A percentile compares a stretch with the other conserved stretches of the same genome.
Evolutionary conservation across 2,329 filamentous ascomycete species (phyloP).

Genomic region (Teratosphaeria epicoccoides): DNA sequence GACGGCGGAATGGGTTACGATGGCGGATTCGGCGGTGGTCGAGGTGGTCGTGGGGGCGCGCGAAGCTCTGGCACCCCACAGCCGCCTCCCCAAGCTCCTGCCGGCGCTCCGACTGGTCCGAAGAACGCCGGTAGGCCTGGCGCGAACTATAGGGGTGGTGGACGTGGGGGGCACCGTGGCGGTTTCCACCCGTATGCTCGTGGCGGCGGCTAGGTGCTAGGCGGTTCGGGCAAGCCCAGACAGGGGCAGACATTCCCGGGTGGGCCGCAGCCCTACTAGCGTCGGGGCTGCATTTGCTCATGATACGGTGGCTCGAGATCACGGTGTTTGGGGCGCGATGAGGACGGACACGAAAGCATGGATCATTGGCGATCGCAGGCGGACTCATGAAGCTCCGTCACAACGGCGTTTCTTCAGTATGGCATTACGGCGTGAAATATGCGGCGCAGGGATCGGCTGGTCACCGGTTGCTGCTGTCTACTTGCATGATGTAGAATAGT

Average conservation of each 20-base stretch:
- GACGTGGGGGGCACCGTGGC: conserved; percentile 60
- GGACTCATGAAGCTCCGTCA: neutral
- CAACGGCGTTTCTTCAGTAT: neutral
- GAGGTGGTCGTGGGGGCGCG: conserved; percentile 15
- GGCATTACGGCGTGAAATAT: neutral
- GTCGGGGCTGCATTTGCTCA: neutral
- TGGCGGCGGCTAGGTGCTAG: conserved; percentile 11
- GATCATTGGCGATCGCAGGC: neutral
- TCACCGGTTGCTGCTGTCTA: neutral
- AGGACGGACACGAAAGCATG: neutral
- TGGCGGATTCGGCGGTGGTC: conserved; percentile 34
- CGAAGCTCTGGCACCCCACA: conserved; percentile 9
- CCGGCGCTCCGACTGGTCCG: conserved; percentile 84
- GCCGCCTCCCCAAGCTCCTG: conserved; percentile 44
- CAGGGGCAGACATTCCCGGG: neutral
- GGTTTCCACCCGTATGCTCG: conserved; percentile 64
- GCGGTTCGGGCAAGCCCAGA: neutral
- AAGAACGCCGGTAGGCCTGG: conserved; percentile 90
- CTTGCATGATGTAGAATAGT: neutral
- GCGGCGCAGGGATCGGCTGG: neutral
- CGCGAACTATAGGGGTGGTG: conserved; percentile 86
- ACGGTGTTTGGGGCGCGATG: neutral
- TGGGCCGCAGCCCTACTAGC: neutral
- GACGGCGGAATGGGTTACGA: conserved; percentile 82
- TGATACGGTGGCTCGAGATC: neutral